Evolutionary conservation across 345 rosid genomes (phyloP), one percentile per base, ranked within the genome.

Genomic region (Eucalyptus urophylla): DNA sequence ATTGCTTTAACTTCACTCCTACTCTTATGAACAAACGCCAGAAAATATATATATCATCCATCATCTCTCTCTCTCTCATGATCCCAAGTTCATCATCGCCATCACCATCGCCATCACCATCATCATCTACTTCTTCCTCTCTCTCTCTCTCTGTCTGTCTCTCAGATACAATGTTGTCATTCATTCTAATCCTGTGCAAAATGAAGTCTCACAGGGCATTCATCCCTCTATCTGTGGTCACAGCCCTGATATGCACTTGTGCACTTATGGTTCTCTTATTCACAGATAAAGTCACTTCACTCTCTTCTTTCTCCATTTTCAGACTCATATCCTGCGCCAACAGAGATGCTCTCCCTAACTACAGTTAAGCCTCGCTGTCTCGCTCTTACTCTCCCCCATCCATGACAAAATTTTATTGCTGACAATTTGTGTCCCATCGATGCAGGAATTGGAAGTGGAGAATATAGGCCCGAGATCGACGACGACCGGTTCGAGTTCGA

Each of bases 401-500:
- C 83, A 2, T 12, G 27, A 22, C 15, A 76, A 43, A 76, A 22
- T 40, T 76, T 76, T 40, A 4, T 76, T 40, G 15, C 85, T 76
- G 47, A 76, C 85, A 40, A 11, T 21, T 21, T 11, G 47, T 25
- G 89, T 53, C 40, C 37, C 15, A 7, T 31, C 14, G 86, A 76
- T 40, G 33, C 80, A 40, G 40, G 80, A 33, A 33, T 94, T 93
- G 85, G 43, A 85, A 88, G 29, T 88, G 86, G 90, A 56, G 27
- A 87, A 90, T 88, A 81, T 88, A 92, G 86, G 91, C 92, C n/a
- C 76, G 89, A 88, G 65, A 62, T 90, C 15, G 95, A 93, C 31
- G 88, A 92, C 8, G 97, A 96, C 65, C 94, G 96, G 91, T 97
- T 95, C 80, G 98, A 97, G 88, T 97, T 97, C 53, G 96, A 97